These are phyloP conservation scores for Hypoxylon sp. DNA, from an alignment of 2,329 filamentous ascomycete species.

Conservation along the genomic window DNA sequence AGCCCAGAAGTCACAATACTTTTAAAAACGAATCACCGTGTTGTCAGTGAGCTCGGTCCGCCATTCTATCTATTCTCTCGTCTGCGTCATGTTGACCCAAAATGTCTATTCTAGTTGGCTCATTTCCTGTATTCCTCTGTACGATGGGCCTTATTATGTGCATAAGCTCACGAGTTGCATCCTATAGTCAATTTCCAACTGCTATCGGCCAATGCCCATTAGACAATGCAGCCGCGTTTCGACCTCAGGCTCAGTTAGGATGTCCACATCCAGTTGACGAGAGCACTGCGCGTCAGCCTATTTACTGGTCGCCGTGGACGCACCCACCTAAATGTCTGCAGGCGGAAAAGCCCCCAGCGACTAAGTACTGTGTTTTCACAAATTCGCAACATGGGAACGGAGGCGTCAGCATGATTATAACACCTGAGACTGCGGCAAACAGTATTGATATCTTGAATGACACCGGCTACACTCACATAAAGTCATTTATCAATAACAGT, in stretches of 20 bases:
- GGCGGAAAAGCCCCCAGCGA: conserved; percentile 26
- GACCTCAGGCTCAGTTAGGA: conserved; percentile 35
- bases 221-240: conserved; percentile 40
- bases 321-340: conserved; percentile 46
- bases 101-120: conserved; percentile 26
- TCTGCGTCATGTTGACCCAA: conserved; percentile 17
- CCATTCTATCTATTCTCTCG: not conserved
- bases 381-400: conserved; percentile 49
- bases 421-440: conserved; percentile 54
- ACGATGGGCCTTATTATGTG: conserved; percentile 15
- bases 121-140: conserved; percentile 6
- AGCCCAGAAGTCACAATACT: conserved; percentile 13
- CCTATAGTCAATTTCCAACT: conserved; percentile 17
- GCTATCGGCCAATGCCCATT: conserved; percentile 40
- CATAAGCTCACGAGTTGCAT: conserved; percentile 4
- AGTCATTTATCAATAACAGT: conserved; percentile 14
- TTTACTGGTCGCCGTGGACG: conserved; percentile 52
- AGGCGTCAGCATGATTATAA: conserved; percentile 57
- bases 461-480: conserved; percentile 40
- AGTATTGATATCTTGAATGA: conserved; percentile 52
- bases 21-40: conserved; percentile 19
- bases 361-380: conserved; percentile 49
- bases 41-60: not conserved
- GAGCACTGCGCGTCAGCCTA: conserved; percentile 30
- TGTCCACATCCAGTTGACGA: conserved; percentile 47